Base-by-base conservation (phyloP, 2,329 filamentous ascomycete genomes). In the Colletotrichum gigasporum region DNA sequence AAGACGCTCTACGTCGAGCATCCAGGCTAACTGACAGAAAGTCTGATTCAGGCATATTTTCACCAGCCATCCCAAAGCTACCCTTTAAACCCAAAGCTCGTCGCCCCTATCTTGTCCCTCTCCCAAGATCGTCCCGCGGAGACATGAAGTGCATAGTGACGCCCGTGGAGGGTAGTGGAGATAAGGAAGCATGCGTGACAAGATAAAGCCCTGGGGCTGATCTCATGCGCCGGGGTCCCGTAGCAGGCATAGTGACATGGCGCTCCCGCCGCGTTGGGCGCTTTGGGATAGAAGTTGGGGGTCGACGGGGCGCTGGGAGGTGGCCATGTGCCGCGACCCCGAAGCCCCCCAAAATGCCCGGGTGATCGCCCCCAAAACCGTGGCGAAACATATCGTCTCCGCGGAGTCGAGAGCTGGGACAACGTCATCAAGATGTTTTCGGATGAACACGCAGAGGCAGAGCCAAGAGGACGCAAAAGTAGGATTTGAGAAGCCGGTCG, bases 131-230 rank as follows among this genome's bases (percentile, higher is more conserved):
- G 7, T 26, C 47, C 60, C 61, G 55, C 55, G 34, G 61, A 60
- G 48, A 60, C 20, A 37, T 18, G 20, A 18, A 20, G n/a, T n/a
- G 16, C 34, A 22, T n/a, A 24, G 20, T 53, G 41, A 45, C 12
- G 55, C 47, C 11, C 30, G 26, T 53, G 55, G 39, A 34, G 26
- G 12, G 28, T 12, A 4, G 20, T 32, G 39, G 39, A 35, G 39
- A 64, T 44, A 42, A 16, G 28, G 26, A 18, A 30, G 6, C 14
- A 20, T 16, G 56, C 58, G 51, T 55, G 58, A 48, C 37, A 50
- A n/a, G 51, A 47, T 63, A 59, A 52, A 30, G 39, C 44, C 26
- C 12, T 39, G 41, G 44, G 18, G 5, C 30, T 28, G 35, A 37
- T 44, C 35, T 30, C 34, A 4, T 34, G 22, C 47, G 44, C 44